Percentiles rank a stretch among this genome's conserved stretches.
phyloP scores from a whole-genome alignment of 2,329 filamentous ascomycete genomes.

The Colletotrichum shisoi region DNA sequence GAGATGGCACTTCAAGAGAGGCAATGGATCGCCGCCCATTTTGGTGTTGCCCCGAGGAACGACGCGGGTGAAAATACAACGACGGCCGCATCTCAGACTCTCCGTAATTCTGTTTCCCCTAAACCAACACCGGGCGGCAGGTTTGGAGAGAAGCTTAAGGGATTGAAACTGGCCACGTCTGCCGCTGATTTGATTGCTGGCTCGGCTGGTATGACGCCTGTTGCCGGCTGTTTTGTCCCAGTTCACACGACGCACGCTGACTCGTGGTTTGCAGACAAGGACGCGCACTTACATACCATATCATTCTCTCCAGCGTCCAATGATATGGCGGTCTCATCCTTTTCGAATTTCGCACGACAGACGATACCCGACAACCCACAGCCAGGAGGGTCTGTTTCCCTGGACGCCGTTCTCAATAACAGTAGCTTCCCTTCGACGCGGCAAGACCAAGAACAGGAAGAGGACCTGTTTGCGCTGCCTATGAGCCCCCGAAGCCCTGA shows the following conservation, averaged over 20 bases:
- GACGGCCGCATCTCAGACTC: not conserved
- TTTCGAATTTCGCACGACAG: slow-evolving; percentile 45
- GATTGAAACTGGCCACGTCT: slow-evolving; percentile 79
- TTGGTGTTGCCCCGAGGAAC: slow-evolving; percentile 64
- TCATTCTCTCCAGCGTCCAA: slow-evolving; percentile 46
- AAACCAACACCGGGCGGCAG: slow-evolving; percentile 72
- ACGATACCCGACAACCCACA: not conserved
- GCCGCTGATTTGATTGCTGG: slow-evolving; percentile 67
- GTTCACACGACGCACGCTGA: slow-evolving; percentile 1
- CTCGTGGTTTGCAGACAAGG: not conserved
- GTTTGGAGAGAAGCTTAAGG: slow-evolving; percentile 80
- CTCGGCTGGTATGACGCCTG: slow-evolving; percentile 57
- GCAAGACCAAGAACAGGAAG: slow-evolving; percentile 66
- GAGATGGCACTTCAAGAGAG: slow-evolving; percentile 85
- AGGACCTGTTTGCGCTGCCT: slow-evolving; percentile 86
- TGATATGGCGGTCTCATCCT: slow-evolving; percentile 51
- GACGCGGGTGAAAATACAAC: slow-evolving; percentile 44
- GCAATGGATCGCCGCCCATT: slow-evolving; percentile 84
- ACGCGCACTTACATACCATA: slow-evolving; percentile 45
- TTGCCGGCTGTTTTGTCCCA: not conserved
- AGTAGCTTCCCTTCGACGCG: slow-evolving; percentile 44
- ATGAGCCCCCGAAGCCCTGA: slow-evolving; percentile 87
- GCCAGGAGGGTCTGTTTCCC: slow-evolving; percentile 46
- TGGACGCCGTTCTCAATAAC: slow-evolving; percentile 53
- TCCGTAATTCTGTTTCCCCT: slow-evolving; percentile 60